Evolutionary conservation across 345 rosid species (phyloP).

Genomic region (Bruguiera gymnorhiza): DNA sequence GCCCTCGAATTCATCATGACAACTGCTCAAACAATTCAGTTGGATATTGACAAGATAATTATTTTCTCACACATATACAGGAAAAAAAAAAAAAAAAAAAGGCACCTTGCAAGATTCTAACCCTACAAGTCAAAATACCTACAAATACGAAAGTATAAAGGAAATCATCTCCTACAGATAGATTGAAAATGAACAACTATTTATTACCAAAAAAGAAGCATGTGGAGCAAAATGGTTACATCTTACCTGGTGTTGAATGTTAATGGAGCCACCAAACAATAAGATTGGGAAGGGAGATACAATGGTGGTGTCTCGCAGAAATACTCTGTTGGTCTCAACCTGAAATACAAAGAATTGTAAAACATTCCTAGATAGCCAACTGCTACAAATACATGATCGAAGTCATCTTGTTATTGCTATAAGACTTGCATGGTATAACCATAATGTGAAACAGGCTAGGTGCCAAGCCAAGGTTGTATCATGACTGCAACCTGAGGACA

Average conservation of each 20-base stretch:
- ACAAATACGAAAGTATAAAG: no score
- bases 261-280: conserved; percentile 83
- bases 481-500: no score
- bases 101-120: neutral
- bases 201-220: conserved; percentile 6
- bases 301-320: conserved; percentile 77
- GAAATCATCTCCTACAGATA: no score
- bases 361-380: neutral
- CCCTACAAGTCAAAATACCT: no score
- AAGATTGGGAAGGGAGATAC: conserved; percentile 81
- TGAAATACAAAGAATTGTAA: conserved; percentile 27
- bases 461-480: no score
- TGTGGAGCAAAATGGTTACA: neutral
- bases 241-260: conserved; percentile 75
- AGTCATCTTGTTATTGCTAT: no score
- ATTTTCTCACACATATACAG: neutral
- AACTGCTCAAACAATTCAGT: neutral
- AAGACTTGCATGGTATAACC: no score
- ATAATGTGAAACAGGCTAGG: no score
- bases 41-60: neutral
- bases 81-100: no score
- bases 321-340: conserved; percentile 89
- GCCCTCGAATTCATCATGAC: no score
- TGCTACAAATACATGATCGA: neutral
- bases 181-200: neutral